phyloP scores from a whole-genome alignment of 345 rosid species.

The Viola odorata region DNA sequence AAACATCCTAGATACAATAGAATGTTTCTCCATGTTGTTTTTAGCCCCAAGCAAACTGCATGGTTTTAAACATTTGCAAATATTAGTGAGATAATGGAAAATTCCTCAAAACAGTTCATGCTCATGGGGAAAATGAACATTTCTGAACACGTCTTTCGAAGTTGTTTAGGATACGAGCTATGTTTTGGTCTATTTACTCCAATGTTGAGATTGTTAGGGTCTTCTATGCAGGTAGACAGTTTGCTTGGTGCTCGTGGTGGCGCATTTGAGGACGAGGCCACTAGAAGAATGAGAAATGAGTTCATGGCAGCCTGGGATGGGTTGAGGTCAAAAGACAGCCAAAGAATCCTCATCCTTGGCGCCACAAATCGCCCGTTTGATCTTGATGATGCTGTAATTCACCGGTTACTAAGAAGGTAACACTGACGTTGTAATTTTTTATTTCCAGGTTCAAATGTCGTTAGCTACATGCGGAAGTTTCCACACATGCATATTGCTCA shows the following conservation, averaged over 20 bases:
- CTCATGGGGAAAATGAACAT: no score
- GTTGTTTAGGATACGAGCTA: no score
- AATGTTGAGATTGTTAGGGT: neutral
- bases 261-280: constrained; percentile 89
- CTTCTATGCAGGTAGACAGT: constrained; percentile 68
- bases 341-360: constrained; percentile 91
- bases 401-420: constrained; percentile 95
- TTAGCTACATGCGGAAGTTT: neutral
- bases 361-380: constrained; percentile 99
- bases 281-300: constrained; percentile 98
- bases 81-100: no score
- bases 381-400: constrained; percentile 97
- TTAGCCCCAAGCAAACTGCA: no score
- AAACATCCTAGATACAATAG: no score
- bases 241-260: constrained; percentile 98
- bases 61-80: no score
- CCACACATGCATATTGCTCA: constrained; percentile 5
- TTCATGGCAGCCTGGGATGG: constrained; percentile 99
- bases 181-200: neutral
- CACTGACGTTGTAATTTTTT: neutral
- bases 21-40: no score
- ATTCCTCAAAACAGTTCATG: no score
- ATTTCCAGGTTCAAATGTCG: neutral
- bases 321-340: constrained; percentile 86
- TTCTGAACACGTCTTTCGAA: no score